Evolutionary conservation across 176 grass and related monocot genomes (phyloP).

Genomic region (Musa schizocarpa): DNA sequence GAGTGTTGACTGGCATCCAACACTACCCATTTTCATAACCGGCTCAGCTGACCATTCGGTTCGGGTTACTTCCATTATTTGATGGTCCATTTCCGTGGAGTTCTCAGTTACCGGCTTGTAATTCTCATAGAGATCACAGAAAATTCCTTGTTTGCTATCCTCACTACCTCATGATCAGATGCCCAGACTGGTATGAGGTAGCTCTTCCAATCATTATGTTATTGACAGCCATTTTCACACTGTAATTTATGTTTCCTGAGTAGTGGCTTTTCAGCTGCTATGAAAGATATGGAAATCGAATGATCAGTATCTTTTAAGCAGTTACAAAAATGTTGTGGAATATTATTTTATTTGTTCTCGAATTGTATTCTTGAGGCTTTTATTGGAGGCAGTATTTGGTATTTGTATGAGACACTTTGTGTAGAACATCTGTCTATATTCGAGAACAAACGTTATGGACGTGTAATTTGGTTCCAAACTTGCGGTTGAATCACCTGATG

Average conservation of each 20-base stretch:
- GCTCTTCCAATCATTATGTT: background rate
- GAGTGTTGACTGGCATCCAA: constrained; percentile 91
- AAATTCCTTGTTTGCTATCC: too few species aligned
- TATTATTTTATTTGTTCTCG: background rate
- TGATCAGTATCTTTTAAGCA: too few species aligned
- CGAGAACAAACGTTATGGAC: too few species aligned
- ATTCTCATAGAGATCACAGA: background rate
- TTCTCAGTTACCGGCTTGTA: background rate
- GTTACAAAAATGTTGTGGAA: too few species aligned
- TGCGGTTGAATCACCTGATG: too few species aligned
- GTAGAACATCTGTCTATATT: too few species aligned
- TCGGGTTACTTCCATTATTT: constrained; percentile 81
- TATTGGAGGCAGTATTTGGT: background rate
- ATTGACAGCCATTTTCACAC: background rate
- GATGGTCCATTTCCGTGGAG: constrained; percentile 8
- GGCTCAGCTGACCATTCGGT: constrained; percentile 81
- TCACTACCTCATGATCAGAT: background rate
- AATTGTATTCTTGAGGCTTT: background rate
- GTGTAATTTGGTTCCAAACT: too few species aligned
- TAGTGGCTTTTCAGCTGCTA: too few species aligned
- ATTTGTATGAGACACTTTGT: background rate
- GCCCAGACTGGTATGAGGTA: background rate
- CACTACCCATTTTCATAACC: constrained; percentile 67
- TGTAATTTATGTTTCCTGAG: background rate
- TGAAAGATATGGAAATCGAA: too few species aligned